A percentile compares a stretch with the other conserved stretches of the same genome.
phyloP scores from a whole-genome alignment of 345 rosid genomes.

The Dipteronia sinensis region DNA sequence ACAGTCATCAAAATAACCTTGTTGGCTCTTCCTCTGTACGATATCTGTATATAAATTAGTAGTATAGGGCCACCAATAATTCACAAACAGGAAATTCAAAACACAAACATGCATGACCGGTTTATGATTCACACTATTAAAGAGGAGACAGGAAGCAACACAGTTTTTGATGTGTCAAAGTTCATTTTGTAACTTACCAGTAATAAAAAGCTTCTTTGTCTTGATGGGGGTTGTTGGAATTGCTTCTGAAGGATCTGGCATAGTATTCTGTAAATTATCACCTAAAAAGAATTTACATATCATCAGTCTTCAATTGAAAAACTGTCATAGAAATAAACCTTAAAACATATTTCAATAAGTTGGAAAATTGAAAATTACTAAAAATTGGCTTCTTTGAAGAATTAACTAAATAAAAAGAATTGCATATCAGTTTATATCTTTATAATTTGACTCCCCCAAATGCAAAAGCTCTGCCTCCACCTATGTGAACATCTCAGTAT shows the following conservation, averaged over 20 bases:
- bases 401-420: not conserved
- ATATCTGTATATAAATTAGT: not conserved
- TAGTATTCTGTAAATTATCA: slow-evolving; percentile 27
- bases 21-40: not conserved
- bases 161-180: not conserved
- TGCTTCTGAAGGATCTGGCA: slow-evolving; percentile 37
- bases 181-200: slow-evolving; percentile 54
- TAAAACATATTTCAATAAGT: not conserved
- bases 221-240: slow-evolving; percentile 37
- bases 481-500: not conserved
- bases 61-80: not conserved
- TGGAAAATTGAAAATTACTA: not conserved
- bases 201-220: slow-evolving; percentile 88
- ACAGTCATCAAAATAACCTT: not conserved
- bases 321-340: not conserved
- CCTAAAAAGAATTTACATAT: slow-evolving; percentile 34
- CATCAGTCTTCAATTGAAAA: not conserved
- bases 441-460: not conserved
- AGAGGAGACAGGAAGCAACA: slow-evolving; percentile 8
- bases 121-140: not conserved
- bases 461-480: not conserved
- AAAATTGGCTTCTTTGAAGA: not conserved
- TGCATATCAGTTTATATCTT: not conserved
- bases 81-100: not conserved
- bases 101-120: not conserved